Evolutionary conservation across 441 rosid species (phyloP), one percentile per base, ranked within the genome.

Genomic region (Erodium trifolium): DNA sequence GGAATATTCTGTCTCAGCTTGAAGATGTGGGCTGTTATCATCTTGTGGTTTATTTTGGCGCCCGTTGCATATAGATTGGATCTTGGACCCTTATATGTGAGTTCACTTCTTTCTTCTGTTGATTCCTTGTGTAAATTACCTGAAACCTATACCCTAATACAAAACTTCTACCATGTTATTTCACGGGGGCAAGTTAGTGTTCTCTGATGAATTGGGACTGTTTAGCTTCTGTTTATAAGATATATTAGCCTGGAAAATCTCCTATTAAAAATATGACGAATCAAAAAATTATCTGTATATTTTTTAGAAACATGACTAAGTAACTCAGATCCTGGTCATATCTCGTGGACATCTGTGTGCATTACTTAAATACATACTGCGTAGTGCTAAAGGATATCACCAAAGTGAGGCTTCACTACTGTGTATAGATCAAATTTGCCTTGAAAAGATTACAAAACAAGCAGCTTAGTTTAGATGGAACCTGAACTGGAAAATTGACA

Each of bases 21-120:
- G 31, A 92, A 88, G 82, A 72, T 70, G 66, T 92, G 91, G 93
- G 71, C 59, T 75, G 74, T 84, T 67, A 82, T 85, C 65, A 70
- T 82, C 74, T 74, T 83, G 74, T 89, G 96, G 97, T 92, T 92
- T 82, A 71, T 78, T 71, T 71, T 92, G 75, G 96, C 97, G 68
- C 97, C 94, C 68, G 70, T 92, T 71, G 97, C 96, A 65, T 84
- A 86, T 74, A 83, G 77, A 65, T 92, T 85, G 94, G 87, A 89
- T 49, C 84, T 92, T n/a, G 98, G 98, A 71, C 96, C 93, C 68
- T 68, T 90, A 77, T 92, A 80, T 69, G 96, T 90, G 81, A 92
- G 98, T 84, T 73, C 51, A 41, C 69, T 70, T 71, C 5, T 31
- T 41, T 41, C 5, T 41, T 41, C 47, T 41, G 47, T 41, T 41